Base-by-base conservation (phyloP, 768 basidiomycete species). In the Podaxis carcinomalis region DNA sequence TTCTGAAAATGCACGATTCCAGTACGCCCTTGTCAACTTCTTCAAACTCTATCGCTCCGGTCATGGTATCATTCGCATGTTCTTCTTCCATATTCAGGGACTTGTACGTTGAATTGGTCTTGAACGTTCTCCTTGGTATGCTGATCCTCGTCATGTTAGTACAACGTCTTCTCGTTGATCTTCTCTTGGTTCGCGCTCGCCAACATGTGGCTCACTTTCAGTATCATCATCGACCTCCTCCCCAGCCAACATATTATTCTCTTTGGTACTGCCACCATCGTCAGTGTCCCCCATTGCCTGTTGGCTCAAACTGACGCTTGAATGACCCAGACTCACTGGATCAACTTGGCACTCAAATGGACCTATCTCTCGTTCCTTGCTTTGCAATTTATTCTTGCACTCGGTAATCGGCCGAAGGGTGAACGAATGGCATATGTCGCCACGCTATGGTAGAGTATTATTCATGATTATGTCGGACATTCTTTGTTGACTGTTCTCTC, bases 11-110 rank as follows among this genome's bases (percentile, higher is more conserved):
- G 62, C 36, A 63, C 63, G 55, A 1, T 67, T 57, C 46, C 56
- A 93, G 88, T 96, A 96, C 74, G 87, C 93, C 5, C 75, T 97
- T n/a, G 89, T 93, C 68, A 91, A 96, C 75, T 98, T 96, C 78
- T 92, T 90, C 80, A 81, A 83, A 64, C 81, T 96, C 55, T 98
- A 97, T 75, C 83, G 81, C 66, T 93, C 92, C 28, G 84, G 87
- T 11, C 95, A 98, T 68, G 90, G 90, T 27, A 82, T 92, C 56
- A 82, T 96, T 64, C 87, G 96, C 69, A 93, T 98, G 90, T 89
- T 98, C 79, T 94, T 98, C 80, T 87, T 99, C 73, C 95, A 98
- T 69, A 68, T 99, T 51, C 96, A 98, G 74, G 95, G 87, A 44
- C 61, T 98, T 57, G 93, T 93, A 71, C 63, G 89, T 80, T 28